Percentiles rank a stretch among this genome's conserved stretches.
These are phyloP conservation scores for Neocucurbitaria cava DNA, from an alignment of 2,329 filamentous ascomycete species.

Conservation along the genomic window DNA sequence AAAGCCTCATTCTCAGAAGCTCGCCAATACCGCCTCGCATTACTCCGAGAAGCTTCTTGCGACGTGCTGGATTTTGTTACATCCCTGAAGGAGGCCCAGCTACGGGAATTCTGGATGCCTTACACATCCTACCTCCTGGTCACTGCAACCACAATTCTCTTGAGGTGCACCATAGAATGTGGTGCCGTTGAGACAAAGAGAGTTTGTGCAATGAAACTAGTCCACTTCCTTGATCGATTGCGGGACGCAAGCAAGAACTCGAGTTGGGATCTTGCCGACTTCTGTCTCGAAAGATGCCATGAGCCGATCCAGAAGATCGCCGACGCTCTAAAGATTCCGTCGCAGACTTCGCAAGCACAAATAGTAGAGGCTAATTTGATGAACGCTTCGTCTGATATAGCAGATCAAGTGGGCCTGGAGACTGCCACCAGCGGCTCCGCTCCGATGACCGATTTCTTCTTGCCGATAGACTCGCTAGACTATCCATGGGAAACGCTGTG, in stretches of 20 bases:
- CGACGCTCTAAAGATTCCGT: constrained; percentile 8
- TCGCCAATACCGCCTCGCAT: constrained; percentile 15
- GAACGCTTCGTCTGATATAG: background rate
- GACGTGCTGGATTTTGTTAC: constrained; percentile 11
- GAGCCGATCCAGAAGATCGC: constrained; percentile 29
- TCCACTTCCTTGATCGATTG: constrained; percentile 13
- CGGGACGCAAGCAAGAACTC: constrained; percentile 9
- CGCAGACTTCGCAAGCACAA: background rate
- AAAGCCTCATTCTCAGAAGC: constrained; percentile 1
- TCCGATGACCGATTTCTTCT: constrained; percentile 6
- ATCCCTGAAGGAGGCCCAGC: constrained; percentile 11
- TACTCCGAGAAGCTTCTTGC: constrained; percentile 17
- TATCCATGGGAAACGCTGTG: constrained; percentile 26
- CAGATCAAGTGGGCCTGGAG: background rate
- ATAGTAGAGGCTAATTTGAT: background rate
- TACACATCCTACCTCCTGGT: constrained; percentile 28
- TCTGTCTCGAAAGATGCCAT: constrained; percentile 25
- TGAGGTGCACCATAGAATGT: constrained; percentile 23
- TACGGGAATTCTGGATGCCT: constrained; percentile 30
- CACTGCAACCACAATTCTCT: constrained; percentile 22
- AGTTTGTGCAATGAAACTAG: constrained; percentile 9
- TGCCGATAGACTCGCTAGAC: constrained; percentile 20
- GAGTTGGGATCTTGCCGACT: constrained; percentile 27
- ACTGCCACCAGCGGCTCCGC: background rate
- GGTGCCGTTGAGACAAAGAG: constrained; percentile 11